Percentiles rank a stretch among this genome's conserved stretches.
These are phyloP conservation scores for Nymphaea colorata DNA, from an alignment of 164 flowering plant species.

Conservation along the genomic window DNA sequence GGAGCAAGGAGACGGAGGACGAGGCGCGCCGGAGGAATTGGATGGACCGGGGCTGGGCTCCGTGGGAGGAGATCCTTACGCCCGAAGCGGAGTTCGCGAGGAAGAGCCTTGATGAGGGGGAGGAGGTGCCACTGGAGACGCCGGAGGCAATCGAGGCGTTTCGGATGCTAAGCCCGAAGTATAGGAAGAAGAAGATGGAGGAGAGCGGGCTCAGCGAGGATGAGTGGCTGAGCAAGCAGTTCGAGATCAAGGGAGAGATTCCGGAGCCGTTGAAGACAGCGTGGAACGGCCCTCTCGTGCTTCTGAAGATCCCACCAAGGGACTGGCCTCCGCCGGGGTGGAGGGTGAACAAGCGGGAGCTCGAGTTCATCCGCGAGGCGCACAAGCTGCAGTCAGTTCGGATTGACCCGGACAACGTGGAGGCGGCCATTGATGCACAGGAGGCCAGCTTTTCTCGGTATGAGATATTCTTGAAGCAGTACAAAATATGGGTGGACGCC, in stretches of 20 bases:
- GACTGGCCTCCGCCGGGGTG: slow-evolving; percentile 98
- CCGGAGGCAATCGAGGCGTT: slow-evolving; percentile 92
- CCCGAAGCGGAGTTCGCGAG: slow-evolving; percentile 88
- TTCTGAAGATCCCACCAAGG: slow-evolving; percentile 56
- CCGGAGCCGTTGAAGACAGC: slow-evolving; percentile 57
- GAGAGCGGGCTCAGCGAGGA: slow-evolving; percentile 77
- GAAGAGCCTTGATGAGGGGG: slow-evolving; percentile 77
- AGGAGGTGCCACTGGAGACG: slow-evolving; percentile 60
- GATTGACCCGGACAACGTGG: slow-evolving; percentile 38
- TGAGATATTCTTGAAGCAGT: slow-evolving; percentile 82
- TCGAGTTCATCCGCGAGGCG: slow-evolving; percentile 69
- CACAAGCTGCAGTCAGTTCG: slow-evolving; percentile 56
- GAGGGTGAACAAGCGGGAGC: slow-evolving; percentile 68
- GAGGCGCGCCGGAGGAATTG: slow-evolving; percentile 75
- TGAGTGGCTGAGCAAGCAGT: slow-evolving; percentile 65
- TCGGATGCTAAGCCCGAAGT: slow-evolving; percentile 55
- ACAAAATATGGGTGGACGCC: slow-evolving; percentile 69
- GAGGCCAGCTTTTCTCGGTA: slow-evolving; percentile 58
- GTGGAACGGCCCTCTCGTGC: slow-evolving; percentile 64
- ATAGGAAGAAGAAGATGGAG: slow-evolving; percentile 57
- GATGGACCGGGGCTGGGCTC: slow-evolving; percentile 93
- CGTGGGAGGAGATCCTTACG: slow-evolving; percentile 89
- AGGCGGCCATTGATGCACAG: slow-evolving; percentile 23
- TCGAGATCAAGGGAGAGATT: slow-evolving; percentile 64
- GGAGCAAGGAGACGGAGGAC: slow-evolving; percentile 52